phyloP scores from a whole-genome alignment of 2,329 filamentous ascomycete genomes.

The Ophiosphaerella herpotricha region DNA sequence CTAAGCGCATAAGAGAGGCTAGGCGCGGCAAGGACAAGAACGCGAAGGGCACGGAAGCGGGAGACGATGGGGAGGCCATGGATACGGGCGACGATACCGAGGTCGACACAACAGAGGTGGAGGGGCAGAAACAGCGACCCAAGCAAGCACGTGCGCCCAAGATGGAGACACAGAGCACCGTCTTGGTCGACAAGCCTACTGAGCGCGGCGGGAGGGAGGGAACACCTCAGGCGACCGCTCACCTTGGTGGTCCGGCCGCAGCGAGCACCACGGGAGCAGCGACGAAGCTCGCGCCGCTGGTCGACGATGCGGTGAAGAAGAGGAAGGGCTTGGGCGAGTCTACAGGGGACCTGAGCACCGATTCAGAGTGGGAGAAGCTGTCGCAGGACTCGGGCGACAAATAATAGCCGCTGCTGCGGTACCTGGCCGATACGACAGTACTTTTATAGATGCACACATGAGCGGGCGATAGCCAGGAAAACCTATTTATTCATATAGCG shows the following conservation, averaged over 20 bases:
- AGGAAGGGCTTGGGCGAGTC: conserved; percentile 53
- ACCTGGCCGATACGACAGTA: neutral
- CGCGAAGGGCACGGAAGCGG: conserved; percentile 18
- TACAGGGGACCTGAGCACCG: conserved; percentile 70
- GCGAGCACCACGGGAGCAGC: conserved; percentile 38
- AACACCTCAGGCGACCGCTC: conserved; percentile 22
- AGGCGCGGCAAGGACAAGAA: conserved; percentile 52
- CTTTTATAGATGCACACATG: conserved; percentile 18
- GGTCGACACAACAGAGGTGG: conserved; percentile 41
- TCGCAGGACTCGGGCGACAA: conserved; percentile 56
- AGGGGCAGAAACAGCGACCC: conserved; percentile 32
- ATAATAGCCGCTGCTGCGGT: conserved; percentile 17
- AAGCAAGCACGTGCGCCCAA: conserved; percentile 22
- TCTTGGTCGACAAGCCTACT: conserved; percentile 37
- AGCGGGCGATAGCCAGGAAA: conserved; percentile 30
- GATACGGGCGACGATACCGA: conserved; percentile 55
- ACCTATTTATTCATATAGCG: neutral
- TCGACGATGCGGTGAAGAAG: conserved; percentile 50
- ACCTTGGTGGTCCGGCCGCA: conserved; percentile 13
- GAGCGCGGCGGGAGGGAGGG: conserved; percentile 19
- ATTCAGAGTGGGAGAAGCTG: conserved; percentile 98
- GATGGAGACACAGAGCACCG: conserved; percentile 40
- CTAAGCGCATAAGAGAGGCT: conserved; percentile 50
- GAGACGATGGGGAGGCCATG: conserved; percentile 43
- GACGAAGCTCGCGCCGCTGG: conserved; percentile 34